Evolutionary conservation across 1,284 basidiomycete species (phyloP).

Genomic region (Pascua sp.): DNA sequence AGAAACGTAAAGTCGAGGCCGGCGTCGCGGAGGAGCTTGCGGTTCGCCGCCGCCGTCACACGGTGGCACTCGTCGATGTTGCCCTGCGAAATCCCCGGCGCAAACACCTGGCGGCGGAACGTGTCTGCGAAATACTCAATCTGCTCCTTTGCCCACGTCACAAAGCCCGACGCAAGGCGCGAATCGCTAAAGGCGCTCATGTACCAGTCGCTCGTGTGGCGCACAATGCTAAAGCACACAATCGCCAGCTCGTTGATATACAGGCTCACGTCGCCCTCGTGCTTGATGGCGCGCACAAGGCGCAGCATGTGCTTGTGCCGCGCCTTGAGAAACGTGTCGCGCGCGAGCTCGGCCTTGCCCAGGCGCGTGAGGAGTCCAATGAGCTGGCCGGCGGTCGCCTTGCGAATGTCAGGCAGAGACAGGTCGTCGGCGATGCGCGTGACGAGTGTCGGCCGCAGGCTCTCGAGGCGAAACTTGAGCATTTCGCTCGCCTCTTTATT

Average conservation of each 20-base stretch:
- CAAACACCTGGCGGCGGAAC: slow-evolving; percentile 89
- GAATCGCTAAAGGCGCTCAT: slow-evolving; percentile 92
- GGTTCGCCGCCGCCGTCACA: slow-evolving; percentile 72
- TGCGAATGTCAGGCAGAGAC: slow-evolving; percentile 69
- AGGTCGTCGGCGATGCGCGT: slow-evolving; percentile 71
- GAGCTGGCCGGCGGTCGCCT: slow-evolving; percentile 67
- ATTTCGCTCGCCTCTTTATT: slow-evolving; percentile 30
- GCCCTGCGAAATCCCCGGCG: slow-evolving; percentile 64
- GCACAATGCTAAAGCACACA: slow-evolving; percentile 48
- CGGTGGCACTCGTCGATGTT: slow-evolving; percentile 71
- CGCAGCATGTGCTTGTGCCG: slow-evolving; percentile 71
- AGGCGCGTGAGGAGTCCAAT: slow-evolving; percentile 71
- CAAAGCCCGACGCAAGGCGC: slow-evolving; percentile 86
- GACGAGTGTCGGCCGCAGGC: slow-evolving; percentile 67
- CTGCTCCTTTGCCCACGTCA: slow-evolving; percentile 88
- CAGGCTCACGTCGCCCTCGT: slow-evolving; percentile 69
- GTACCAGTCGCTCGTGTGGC: slow-evolving; percentile 93
- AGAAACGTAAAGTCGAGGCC: slow-evolving; percentile 89
- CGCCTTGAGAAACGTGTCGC: slow-evolving; percentile 76
- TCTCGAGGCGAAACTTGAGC: slow-evolving; percentile 59
- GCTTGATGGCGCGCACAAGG: slow-evolving; percentile 77
- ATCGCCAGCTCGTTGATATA: slow-evolving; percentile 49
- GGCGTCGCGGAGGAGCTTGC: slow-evolving; percentile 83
- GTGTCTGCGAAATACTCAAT: slow-evolving; percentile 78
- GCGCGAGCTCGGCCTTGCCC: slow-evolving; percentile 71